phyloP scores from a whole-genome alignment of 805 yeast species.

The Metschnikowia santaceciliae region DNA sequence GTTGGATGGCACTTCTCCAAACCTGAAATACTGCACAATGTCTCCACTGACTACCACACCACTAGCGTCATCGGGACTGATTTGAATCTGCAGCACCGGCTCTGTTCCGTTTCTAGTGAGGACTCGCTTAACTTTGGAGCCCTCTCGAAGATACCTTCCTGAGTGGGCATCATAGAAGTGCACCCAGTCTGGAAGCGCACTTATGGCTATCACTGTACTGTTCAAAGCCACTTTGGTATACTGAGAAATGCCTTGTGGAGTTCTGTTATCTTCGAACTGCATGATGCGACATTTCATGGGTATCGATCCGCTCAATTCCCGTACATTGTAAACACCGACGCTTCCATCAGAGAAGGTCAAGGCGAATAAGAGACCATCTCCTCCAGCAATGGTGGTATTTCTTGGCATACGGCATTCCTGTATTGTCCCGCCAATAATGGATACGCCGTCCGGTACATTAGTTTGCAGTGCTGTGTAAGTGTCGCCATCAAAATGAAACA shows the following conservation, averaged over 20 bases:
- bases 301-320: slow-evolving; percentile 21
- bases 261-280: slow-evolving; percentile 17
- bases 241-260: slow-evolving; percentile 21
- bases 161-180: slow-evolving; percentile 20
- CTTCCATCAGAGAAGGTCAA: slow-evolving; percentile 38
- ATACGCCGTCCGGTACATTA: slow-evolving; percentile 13
- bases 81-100: slow-evolving; percentile 16
- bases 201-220: slow-evolving; percentile 26
- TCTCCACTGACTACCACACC: slow-evolving; percentile 18
- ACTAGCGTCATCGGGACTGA: slow-evolving; percentile 13
- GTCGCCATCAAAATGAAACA: slow-evolving; percentile 18
- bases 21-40: slow-evolving; percentile 16
- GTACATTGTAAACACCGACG: slow-evolving; percentile 41
- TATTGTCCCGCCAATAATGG: slow-evolving; percentile 15
- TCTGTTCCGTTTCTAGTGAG: slow-evolving; percentile 12
- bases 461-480: slow-evolving; percentile 3
- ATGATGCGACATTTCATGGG: slow-evolving; percentile 12
- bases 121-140: slow-evolving; percentile 13
- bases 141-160: slow-evolving; percentile 18
- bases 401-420: slow-evolving; percentile 11
- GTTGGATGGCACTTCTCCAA: slow-evolving; percentile 10
- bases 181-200: slow-evolving; percentile 18
- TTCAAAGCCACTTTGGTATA: slow-evolving; percentile 32
- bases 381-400: slow-evolving; percentile 29
- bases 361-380: slow-evolving; percentile 39